phyloP scores from a whole-genome alignment of 352 stramenopile species.

The Phytopythium vexans region DNA sequence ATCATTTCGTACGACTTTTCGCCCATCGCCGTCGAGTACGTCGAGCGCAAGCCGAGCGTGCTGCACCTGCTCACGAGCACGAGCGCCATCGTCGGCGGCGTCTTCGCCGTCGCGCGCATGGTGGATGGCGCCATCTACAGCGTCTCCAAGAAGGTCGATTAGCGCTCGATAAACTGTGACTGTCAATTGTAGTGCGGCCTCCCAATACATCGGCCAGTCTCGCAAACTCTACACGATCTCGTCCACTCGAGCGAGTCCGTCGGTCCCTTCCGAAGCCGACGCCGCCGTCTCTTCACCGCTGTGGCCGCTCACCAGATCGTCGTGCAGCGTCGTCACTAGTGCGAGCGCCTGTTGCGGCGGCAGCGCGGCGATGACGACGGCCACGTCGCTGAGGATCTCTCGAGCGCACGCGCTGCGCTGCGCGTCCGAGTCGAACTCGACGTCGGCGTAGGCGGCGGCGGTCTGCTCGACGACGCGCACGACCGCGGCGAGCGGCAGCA shows the following conservation, averaged over 20 bases:
- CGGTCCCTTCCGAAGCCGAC: not conserved
- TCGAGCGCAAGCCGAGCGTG: constrained; percentile 81
- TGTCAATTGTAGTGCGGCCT: not conserved
- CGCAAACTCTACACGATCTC: constrained; percentile 12
- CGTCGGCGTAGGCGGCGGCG: constrained; percentile 41
- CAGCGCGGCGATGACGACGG: constrained; percentile 48
- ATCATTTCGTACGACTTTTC: constrained; percentile 90
- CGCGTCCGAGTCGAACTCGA: constrained; percentile 55
- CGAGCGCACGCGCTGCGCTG: constrained; percentile 53
- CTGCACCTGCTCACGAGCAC: constrained; percentile 86
- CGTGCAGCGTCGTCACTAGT: constrained; percentile 42
- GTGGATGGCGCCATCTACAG: constrained; percentile 87
- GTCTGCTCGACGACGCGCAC: constrained; percentile 65
- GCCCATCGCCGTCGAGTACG: constrained; percentile 86
- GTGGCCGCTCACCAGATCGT: constrained; percentile 38
- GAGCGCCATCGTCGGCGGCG: constrained; percentile 82
- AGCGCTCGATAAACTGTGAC: constrained; percentile 10
- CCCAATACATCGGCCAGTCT: not conserved
- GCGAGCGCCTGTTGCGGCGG: constrained; percentile 49
- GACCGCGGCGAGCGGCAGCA: constrained; percentile 51
- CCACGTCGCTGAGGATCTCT: constrained; percentile 64
- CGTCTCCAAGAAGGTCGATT: constrained; percentile 87
- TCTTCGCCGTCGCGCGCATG: constrained; percentile 86
- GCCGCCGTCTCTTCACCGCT: constrained; percentile 17
- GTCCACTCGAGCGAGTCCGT: constrained; percentile 9